Base-by-base conservation (phyloP, 192 early-diverging fungal genomes). In the Linderina pennispora region DNA sequence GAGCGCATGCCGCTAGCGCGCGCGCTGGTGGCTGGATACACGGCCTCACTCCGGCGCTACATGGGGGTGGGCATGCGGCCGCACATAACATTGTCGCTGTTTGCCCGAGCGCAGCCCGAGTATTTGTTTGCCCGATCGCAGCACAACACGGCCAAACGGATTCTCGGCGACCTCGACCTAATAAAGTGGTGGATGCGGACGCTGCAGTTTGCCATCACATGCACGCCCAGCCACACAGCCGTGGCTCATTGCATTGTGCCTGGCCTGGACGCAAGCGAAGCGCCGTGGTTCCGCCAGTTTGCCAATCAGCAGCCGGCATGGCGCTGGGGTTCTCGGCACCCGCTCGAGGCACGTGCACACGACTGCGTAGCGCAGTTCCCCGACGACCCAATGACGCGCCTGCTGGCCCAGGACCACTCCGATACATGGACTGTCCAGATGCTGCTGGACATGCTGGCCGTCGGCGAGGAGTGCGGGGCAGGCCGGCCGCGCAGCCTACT, bases 61-160 rank as follows among this genome's bases (percentile, higher is more conserved):
- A 40, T 34, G 7, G 23, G n/a, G 18, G 45, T 56, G 9, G 10
- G 40, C 19, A 43, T 36, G 10, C 23, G 57, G 4, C 20, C 44
- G 10, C 22, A 44, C 1, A 50, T 62, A 7, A 53, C 51, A 5
- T 41, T 86, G 7, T 65, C 84, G 48, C 43, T 90, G 20, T 94
- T 92, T 76, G 91, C 89, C 7, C 78, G 91, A 3, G 66, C 89
- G 5, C 91, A 94, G 58, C 88, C 88, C 11, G 81, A 86, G 46
- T 94, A 94, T 42, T 62, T 94, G 8, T 94, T 94, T 79, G 74
- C 78, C 21, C 50, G 75, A 20, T 91, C 89, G 8, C 60, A 70
- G 31, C 43, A 78, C 24, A 90, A 89, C 52, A 33, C 59, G 8
- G 40, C 35, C 3, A 94, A 94, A 31, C 74, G 54, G n/a, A 48